Conservation (phyloP, 2,329 filamentous ascomycete genomes). For the Aspergillus pseudoterreus region DNA sequence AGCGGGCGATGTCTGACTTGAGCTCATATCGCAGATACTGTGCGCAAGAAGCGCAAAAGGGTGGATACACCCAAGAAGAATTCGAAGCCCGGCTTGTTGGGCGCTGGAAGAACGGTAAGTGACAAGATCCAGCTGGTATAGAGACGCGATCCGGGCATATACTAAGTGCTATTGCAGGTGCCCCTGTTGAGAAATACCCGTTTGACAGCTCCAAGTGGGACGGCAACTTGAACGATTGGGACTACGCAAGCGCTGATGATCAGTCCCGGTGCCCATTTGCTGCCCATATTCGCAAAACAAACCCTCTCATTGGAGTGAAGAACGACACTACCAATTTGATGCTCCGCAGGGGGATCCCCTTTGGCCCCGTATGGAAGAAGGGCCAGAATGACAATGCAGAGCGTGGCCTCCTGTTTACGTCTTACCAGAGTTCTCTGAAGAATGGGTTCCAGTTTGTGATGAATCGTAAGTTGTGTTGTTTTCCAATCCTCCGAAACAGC, state of each 20-base stretch:
- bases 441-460: constrained; percentile 1
- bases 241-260: not conserved
- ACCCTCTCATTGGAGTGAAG: not conserved
- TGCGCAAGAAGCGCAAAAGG: not conserved
- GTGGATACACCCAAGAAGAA: not conserved
- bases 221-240: constrained; percentile 1
- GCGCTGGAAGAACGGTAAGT: constrained; percentile 8
- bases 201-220: not conserved
- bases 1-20: not conserved
- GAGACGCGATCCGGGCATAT: not conserved
- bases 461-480: not conserved
- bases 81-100: constrained; percentile 6
- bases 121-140: not conserved
- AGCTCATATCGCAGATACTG: not conserved
- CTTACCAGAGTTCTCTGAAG: not conserved
- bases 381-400: not conserved
- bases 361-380: not conserved
- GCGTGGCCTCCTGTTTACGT: constrained; percentile 1
- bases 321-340: not conserved
- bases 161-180: not conserved
- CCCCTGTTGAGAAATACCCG: constrained; percentile 1
- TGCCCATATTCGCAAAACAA: constrained; percentile 5
- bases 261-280: constrained; percentile 6
- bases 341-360: constrained; percentile 7
- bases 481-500: no score